Evolutionary conservation across 2,329 filamentous ascomycete genomes (phyloP).

Genomic region (Talaromyces sp.): DNA sequence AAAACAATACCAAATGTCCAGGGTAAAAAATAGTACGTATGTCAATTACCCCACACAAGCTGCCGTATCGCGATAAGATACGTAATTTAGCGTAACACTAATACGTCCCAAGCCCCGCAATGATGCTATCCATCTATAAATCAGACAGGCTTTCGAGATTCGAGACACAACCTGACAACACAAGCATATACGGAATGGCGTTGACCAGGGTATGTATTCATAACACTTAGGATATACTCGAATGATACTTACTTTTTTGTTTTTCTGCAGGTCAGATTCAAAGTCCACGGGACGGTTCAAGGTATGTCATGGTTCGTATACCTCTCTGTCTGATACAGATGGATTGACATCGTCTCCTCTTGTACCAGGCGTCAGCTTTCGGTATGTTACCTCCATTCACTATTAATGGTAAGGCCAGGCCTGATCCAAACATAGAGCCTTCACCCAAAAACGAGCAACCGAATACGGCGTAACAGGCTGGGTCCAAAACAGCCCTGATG

Average conservation of each 20-base stretch:
- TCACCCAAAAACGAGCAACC: conserved; percentile 45
- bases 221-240: not conserved
- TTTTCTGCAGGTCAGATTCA: conserved; percentile 38
- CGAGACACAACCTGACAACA: not conserved
- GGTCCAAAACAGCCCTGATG: conserved; percentile 49
- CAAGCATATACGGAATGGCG: not conserved
- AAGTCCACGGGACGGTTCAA: conserved; percentile 68
- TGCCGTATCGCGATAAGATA: not conserved
- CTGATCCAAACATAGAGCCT: conserved; percentile 32
- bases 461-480: conserved; percentile 49
- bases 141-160: not conserved
- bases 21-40: not conserved
- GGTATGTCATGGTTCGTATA: conserved; percentile 46
- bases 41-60: conserved; percentile 4
- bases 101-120: not conserved
- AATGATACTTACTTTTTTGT: not conserved
- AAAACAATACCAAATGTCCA: not conserved
- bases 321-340: no score
- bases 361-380: conserved; percentile 50
- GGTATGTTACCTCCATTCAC: conserved; percentile 30
- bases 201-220: conserved; percentile 15
- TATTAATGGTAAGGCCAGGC: no score
- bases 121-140: not conserved
- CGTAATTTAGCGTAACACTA: conserved; percentile 2
- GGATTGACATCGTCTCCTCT: not conserved